phyloP scores from a whole-genome alignment of 78 protist species.

The Dictyostelium citrinum region DNA sequence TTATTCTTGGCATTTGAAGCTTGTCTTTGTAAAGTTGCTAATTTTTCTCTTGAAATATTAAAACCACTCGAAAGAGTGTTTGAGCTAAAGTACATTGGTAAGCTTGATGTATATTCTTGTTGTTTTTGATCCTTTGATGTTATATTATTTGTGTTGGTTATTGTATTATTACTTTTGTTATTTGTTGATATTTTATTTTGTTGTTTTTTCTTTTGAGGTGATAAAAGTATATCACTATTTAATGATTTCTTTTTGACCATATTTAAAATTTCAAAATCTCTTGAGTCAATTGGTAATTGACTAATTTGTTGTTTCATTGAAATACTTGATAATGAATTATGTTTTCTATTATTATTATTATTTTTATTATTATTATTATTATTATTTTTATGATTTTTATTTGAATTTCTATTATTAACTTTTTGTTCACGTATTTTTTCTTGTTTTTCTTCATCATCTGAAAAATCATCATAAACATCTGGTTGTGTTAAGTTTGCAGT shows the following conservation, averaged over 20 bases:
- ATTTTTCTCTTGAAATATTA: slow-evolving; percentile 10
- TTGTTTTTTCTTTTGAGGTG: not conserved
- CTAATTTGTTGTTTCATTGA: not conserved
- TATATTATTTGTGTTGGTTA: not conserved
- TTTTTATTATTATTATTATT: not conserved
- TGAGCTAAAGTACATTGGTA: not conserved
- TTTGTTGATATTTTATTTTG: not conserved
- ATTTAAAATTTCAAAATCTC: not conserved
- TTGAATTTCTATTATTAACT: not conserved
- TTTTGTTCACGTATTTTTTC: not conserved
- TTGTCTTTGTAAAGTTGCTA: slow-evolving; percentile 17
- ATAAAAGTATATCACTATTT: not conserved
- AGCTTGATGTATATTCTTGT: slow-evolving; percentile 12
- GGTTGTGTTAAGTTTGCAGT: not conserved
- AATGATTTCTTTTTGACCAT: not conserved
- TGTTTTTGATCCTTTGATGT: not conserved
- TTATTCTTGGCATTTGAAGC: not conserved
- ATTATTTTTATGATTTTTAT: not conserved
- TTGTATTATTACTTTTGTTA: not conserved
- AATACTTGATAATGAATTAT: not conserved
- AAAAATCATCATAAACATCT: slow-evolving; percentile 13
- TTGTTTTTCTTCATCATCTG: slow-evolving; percentile 29
- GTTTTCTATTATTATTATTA: not conserved
- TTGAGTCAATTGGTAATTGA: not conserved
- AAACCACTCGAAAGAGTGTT: not conserved